phyloP scores from a whole-genome alignment of 2,329 filamentous ascomycete species.

The Colletotrichum truncatum region DNA sequence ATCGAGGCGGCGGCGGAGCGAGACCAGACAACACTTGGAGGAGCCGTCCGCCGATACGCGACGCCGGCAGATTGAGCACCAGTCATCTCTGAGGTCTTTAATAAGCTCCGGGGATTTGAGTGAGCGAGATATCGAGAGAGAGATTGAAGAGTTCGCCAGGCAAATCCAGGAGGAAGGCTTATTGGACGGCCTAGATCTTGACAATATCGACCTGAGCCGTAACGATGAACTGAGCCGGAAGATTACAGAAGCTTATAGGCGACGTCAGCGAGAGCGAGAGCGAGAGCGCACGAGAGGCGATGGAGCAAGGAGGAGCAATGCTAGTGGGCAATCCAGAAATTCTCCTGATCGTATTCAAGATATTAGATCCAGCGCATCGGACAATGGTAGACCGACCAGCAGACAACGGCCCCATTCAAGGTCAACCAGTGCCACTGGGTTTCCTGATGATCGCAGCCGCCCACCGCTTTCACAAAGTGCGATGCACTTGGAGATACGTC shows the following conservation, averaged over 20 bases:
- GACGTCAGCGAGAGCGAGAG: conserved; percentile 70
- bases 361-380: conserved; percentile 27
- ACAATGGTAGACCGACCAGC: conserved; percentile 35
- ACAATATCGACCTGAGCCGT: conserved; percentile 83
- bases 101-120: conserved; percentile 83
- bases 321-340: conserved; percentile 48
- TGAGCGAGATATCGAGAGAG: conserved; percentile 81
- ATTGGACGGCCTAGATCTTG: conserved; percentile 86
- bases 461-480: conserved; percentile 58
- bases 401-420: conserved; percentile 53
- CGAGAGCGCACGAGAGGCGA: conserved; percentile 17
- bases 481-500: conserved; percentile 59
- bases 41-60: conserved; percentile 48
- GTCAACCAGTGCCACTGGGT: conserved; percentile 52
- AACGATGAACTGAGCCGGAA: conserved; percentile 91
- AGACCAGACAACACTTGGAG: conserved; percentile 50
- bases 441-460: conserved; percentile 58
- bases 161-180: conserved; percentile 91
- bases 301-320: conserved; percentile 49
- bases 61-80: conserved; percentile 79
- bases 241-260: conserved; percentile 88
- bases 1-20: conserved; percentile 52
- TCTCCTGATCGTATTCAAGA: conserved; percentile 33
- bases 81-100: conserved; percentile 86
- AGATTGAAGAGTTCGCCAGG: conserved; percentile 89